Conservation (phyloP, 2,329 filamentous ascomycete genomes). For the Aspergillus latus region DNA sequence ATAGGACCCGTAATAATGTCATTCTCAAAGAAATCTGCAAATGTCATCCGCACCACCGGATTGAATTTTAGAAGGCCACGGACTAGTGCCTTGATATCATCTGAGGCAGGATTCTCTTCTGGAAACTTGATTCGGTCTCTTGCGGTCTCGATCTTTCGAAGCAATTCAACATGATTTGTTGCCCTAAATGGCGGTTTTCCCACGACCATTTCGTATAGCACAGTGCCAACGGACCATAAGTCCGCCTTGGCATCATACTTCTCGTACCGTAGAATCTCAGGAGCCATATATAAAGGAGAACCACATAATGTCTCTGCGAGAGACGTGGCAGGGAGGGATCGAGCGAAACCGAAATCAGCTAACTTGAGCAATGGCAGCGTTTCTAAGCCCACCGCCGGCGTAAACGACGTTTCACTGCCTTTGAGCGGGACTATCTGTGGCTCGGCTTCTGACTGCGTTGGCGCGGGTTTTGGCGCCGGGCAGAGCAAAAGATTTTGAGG, state of each 20-base stretch:
- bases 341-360: conserved; percentile 97
- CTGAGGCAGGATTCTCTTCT: conserved; percentile 67
- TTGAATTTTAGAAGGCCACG: conserved; percentile 79
- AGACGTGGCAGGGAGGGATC: conserved; percentile 84
- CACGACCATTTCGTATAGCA: conserved; percentile 91
- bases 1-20: conserved; percentile 72
- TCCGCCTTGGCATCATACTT: conserved; percentile 97
- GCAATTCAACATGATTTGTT: conserved; percentile 88
- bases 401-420: conserved; percentile 75
- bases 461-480: conserved; percentile 73
- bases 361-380: conserved; percentile 96
- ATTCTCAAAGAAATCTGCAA: conserved; percentile 80
- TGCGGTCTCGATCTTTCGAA: conserved; percentile 85
- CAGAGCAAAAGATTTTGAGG: conserved; percentile 92
- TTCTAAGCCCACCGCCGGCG: conserved; percentile 74
- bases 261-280: conserved; percentile 94
- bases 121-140: conserved; percentile 85
- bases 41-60: conserved; percentile 80
- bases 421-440: conserved; percentile 69
- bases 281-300: conserved; percentile 97
- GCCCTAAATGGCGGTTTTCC: conserved; percentile 89
- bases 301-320: conserved; percentile 95
- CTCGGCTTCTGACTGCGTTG: conserved; percentile 65
- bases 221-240: conserved; percentile 95
- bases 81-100: conserved; percentile 78